Base-by-base conservation (phyloP, 2,329 filamentous ascomycete genomes). In the Coniochaeta pulveracea region DNA sequence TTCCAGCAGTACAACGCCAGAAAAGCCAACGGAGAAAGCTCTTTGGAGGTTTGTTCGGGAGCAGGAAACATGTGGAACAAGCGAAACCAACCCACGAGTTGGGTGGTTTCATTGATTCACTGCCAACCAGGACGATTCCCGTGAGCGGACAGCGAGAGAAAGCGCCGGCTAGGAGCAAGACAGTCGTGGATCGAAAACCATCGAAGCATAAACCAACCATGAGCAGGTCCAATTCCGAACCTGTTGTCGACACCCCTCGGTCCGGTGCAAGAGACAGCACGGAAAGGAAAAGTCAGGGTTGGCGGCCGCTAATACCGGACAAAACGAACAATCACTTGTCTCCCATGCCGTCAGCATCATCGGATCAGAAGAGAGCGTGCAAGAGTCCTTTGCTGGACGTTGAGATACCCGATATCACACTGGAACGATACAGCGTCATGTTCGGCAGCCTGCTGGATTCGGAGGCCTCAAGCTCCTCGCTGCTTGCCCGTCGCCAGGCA, bases 381-480 rank as follows among this genome's bases (percentile, higher is more conserved):
- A 9, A 16, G 17, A 34, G 19, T 19, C 55, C 59, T 2, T 54
- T 80, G 6, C 60, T 95, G 14, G 68, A 86, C 45, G 69, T 95
- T 11, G 75, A 88, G 34, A 91, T 95, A 37, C 88, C 89, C 1
- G 71, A 72, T 32, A 69, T 83, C 35, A 75, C 80, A 40, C 66
- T 96, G 67, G 89, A 95, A 51, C 68, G 89, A 31, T 96, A 94
- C 46, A 94, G 86, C 45, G 72, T 95, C 43, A 95, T 95, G 88
- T 95, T 96, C 49, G 76, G 79, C 35, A 72, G 72, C 23, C 64
- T 95, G 6, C 60, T 94, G 17, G 69, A 73, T 39, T 53, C 54
- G 6, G 52, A 55, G 21, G 38, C 37, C 5, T 43, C 44, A 4
- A 49, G 52, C 5, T 52, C 58, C 3, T 56, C 61, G 1, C 56